Percentiles rank a stretch among this genome's conserved stretches.
Evolutionary conservation across 225 moss, liverwort and hornwort species (phyloP).

Genomic region (Climacium dendroides): DNA sequence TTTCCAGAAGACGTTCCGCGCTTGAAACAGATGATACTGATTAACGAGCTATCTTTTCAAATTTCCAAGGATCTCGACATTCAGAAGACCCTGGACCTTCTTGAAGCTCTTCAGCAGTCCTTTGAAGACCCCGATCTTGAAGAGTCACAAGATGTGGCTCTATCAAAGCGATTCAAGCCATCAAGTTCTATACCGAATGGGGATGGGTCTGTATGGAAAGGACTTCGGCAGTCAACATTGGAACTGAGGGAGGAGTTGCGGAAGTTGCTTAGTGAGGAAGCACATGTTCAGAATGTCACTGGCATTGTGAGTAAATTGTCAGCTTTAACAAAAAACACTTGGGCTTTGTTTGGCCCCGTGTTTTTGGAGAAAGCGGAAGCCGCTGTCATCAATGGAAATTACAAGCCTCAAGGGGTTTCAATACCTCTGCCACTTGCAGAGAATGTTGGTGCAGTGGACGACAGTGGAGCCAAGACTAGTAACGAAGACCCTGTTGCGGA

Average conservation of each 20-base stretch:
- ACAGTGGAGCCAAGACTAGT: background rate
- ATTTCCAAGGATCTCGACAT: background rate
- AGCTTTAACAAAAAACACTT: background rate
- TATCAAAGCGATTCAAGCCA: background rate
- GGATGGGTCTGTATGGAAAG: background rate
- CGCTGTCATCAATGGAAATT: conserved; percentile 2
- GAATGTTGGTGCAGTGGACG: background rate
- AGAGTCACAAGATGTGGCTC: background rate
- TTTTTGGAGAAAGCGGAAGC: conserved; percentile 18
- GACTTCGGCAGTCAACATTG: background rate
- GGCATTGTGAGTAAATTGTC: background rate
- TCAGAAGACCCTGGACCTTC: background rate
- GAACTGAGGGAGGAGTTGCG: conserved; percentile 12
- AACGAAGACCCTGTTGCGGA: background rate
- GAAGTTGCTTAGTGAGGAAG: background rate
- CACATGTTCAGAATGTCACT: background rate
- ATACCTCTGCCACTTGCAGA: background rate
- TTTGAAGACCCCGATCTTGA: background rate
- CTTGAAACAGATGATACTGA: conserved; percentile 26
- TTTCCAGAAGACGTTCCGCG: conserved; percentile 6
- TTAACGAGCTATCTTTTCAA: background rate
- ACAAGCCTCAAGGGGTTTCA: conserved; percentile 4
- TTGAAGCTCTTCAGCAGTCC: conserved; percentile 10
- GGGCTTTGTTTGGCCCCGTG: conserved; percentile 13
- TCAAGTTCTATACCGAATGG: background rate